phyloP scores from a whole-genome alignment of 2,329 filamentous ascomycete genomes.

The Cordyceps fumosorosea region DNA sequence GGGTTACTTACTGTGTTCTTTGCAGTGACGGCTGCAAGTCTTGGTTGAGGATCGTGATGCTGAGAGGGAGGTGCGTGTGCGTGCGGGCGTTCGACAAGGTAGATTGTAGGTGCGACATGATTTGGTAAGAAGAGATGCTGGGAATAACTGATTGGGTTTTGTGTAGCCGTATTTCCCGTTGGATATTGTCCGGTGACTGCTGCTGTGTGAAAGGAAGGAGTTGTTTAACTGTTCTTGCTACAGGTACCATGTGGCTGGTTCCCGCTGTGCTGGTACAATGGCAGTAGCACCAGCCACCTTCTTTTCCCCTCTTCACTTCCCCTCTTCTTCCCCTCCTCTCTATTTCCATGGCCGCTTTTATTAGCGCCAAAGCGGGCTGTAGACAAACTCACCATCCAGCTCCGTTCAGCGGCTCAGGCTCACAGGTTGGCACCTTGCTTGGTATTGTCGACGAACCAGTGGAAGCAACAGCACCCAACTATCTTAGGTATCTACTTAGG shows the following conservation, averaged over 20 bases:
- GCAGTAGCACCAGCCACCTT: slow-evolving; percentile 2
- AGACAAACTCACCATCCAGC: neutral
- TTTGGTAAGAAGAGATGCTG: neutral
- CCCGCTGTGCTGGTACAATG: neutral
- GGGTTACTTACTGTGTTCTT: neutral
- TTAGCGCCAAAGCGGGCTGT: neutral
- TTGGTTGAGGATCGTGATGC: neutral
- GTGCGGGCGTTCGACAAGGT: neutral
- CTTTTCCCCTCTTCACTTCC: neutral
- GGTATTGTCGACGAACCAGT: neutral
- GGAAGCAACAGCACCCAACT: neutral
- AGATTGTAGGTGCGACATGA: neutral
- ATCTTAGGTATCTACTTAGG: neutral
- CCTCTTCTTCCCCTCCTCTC: neutral
- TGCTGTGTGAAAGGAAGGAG: no score
- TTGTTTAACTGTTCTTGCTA: no score
- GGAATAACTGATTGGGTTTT: neutral
- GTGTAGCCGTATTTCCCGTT: neutral
- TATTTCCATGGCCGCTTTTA: slow-evolving; percentile 3
- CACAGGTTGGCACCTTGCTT: no score
- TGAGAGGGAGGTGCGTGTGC: neutral
- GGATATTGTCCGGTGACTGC: no score
- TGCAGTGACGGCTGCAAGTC: neutral
- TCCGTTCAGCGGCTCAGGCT: neutral
- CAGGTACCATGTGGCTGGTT: no score